Conservation (phyloP, 371 early-diverging fungal genomes). For the Mortierella sp. region DNA sequence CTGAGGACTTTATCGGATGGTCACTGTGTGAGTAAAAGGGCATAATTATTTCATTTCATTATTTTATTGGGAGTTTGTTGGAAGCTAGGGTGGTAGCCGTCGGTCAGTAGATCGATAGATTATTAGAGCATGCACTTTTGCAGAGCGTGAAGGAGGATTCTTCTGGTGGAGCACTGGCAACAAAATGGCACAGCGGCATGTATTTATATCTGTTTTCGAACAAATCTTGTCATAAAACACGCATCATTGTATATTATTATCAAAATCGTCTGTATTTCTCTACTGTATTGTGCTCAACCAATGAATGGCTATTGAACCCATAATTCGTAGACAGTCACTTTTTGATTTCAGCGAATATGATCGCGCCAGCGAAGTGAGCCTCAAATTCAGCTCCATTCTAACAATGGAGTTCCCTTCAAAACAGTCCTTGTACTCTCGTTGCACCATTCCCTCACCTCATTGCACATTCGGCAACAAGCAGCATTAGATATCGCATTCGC, state of each 20-base stretch:
- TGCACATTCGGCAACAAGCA: neutral
- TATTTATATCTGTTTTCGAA: neutral
- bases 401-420: neutral
- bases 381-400: neutral
- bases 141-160: no score
- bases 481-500: no score
- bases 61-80: no score
- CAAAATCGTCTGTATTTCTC: no score
- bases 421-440: no score
- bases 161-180: no score
- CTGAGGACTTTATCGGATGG: slow-evolving; percentile 26
- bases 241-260: neutral
- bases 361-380: slow-evolving; percentile 6
- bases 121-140: no score
- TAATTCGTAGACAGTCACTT: slow-evolving; percentile 3
- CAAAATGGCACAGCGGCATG: neutral
- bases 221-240: neutral
- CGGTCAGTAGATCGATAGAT: neutral
- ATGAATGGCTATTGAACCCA: neutral
- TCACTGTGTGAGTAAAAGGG: slow-evolving; percentile 16
- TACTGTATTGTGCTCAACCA: no score
- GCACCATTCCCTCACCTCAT: no score
- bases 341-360: slow-evolving; percentile 6
- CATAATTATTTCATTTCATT: neutral
- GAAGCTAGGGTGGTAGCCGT: no score